Percentiles rank a stretch among this genome's conserved stretches.
These are phyloP conservation scores for Trametes maxima DNA, from an alignment of 768 basidiomycete genomes.

Conservation along the genomic window DNA sequence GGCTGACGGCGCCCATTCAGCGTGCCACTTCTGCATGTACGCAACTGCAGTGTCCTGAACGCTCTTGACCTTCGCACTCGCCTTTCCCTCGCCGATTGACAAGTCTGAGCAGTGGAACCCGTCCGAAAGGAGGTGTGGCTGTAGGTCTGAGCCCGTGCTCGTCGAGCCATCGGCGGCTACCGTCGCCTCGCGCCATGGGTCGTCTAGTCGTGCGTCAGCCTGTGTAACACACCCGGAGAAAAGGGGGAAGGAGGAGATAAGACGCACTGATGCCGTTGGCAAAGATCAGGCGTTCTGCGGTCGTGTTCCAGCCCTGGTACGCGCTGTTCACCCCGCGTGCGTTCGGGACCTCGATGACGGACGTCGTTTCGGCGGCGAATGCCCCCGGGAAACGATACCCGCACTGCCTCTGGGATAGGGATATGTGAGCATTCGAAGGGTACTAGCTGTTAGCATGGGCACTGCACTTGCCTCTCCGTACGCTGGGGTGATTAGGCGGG, in stretches of 20 bases:
- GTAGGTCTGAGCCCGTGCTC: conserved; percentile 47
- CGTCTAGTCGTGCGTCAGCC: conserved; percentile 38
- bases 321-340: conserved; percentile 43
- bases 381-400: conserved; percentile 61
- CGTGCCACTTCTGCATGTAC: conserved; percentile 58
- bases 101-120: conserved; percentile 74
- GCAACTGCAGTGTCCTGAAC: conserved; percentile 57
- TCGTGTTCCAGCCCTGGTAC: conserved; percentile 67
- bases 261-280: conserved; percentile 66
- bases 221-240: neutral
- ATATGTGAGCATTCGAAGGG: neutral
- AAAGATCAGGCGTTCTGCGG: conserved; percentile 61
- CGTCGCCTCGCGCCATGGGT: conserved; percentile 72
- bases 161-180: conserved; percentile 57
- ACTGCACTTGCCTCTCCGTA: conserved; percentile 49
- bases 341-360: conserved; percentile 43
- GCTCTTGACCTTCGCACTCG: conserved; percentile 50
- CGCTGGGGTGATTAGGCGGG: conserved; percentile 49
- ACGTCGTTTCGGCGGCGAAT: conserved; percentile 38
- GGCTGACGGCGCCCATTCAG: conserved; percentile 23
- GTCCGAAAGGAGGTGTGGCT: conserved; percentile 57
- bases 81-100: conserved; percentile 37
- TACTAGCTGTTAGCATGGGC: neutral
- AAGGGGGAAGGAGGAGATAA: neutral
- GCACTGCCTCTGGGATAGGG: conserved; percentile 57